Conservation (phyloP, 2,329 filamentous ascomycete species). For the Verruconis gallopava region DNA sequence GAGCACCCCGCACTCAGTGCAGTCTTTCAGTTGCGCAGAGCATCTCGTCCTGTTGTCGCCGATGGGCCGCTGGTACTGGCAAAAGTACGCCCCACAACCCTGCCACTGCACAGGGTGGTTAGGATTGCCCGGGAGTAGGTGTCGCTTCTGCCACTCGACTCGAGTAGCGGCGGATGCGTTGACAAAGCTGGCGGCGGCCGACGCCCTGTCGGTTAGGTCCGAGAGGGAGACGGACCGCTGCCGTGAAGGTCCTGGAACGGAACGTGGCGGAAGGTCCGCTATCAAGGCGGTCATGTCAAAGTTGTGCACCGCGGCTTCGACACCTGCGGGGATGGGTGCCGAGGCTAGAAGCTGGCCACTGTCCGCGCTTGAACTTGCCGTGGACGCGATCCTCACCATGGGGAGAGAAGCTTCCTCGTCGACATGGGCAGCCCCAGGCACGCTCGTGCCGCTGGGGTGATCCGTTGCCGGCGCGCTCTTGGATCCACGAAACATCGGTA, state of each 20-base stretch:
- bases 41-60: slow-evolving; percentile 27
- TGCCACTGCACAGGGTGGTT: slow-evolving; percentile 31
- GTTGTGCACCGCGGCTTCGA: neutral
- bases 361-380: neutral
- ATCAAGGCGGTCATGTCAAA: neutral
- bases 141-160: slow-evolving; percentile 6
- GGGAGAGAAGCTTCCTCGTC: neutral
- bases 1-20: slow-evolving; percentile 25
- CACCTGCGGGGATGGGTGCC: neutral
- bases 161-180: slow-evolving; percentile 9
- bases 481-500: neutral
- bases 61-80: slow-evolving; percentile 24
- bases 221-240: slow-evolving; percentile 9
- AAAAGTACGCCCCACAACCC: slow-evolving; percentile 30
- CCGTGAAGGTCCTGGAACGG: slow-evolving; percentile 5
- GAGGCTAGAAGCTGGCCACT: slow-evolving; percentile 1
- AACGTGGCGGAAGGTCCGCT: slow-evolving; percentile 1
- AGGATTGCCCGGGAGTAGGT: slow-evolving; percentile 26
- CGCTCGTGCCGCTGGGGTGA: slow-evolving; percentile 1
- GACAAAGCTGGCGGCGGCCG: slow-evolving; percentile 12
- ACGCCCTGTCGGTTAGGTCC: slow-evolving; percentile 1
- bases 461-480: slow-evolving; percentile 5
- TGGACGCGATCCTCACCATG: slow-evolving; percentile 4
- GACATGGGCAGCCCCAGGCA: neutral
- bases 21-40: slow-evolving; percentile 24